These are phyloP conservation scores for Fraxinus floribunda DNA, from an alignment of 305 asterid genomes.

Conservation along the genomic window DNA sequence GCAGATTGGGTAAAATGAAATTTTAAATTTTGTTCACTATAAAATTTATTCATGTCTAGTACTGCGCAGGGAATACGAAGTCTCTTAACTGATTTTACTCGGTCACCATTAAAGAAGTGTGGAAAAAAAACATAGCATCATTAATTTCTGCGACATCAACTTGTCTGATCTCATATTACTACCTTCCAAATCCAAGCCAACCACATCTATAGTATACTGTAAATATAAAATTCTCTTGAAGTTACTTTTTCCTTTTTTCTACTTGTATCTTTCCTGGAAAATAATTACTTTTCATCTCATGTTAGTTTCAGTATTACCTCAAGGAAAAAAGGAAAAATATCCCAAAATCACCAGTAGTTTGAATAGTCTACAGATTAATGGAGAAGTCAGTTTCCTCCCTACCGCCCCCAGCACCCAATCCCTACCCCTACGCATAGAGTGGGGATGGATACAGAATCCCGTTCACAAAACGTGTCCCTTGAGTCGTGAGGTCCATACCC, in stretches of 20 bases:
- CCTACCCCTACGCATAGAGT: not conserved
- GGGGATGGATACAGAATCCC: not conserved
- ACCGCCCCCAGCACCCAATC: not conserved
- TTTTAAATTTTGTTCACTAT: not conserved
- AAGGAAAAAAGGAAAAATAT: not conserved
- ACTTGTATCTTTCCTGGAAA: not conserved
- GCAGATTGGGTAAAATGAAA: not conserved
- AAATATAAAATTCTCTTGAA: not conserved
- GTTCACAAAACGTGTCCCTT: constrained; percentile 28
- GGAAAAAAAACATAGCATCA: not conserved
- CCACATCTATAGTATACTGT: not conserved
- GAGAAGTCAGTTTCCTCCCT: not conserved
- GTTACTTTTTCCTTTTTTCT: not conserved
- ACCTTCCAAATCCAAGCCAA: constrained; percentile 26
- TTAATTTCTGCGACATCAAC: constrained; percentile 10
- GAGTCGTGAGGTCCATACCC: constrained; percentile 3
- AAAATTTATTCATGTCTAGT: not conserved
- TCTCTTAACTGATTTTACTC: not conserved
- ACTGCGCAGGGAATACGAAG: not conserved
- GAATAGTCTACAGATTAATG: not conserved
- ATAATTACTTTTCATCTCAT: not conserved
- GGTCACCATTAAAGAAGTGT: not conserved
- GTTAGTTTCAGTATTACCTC: not conserved
- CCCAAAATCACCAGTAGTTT: not conserved
- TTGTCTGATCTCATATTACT: constrained; percentile 6